These are phyloP conservation scores for Pythium sukuiense DNA, from an alignment of 352 stramenopile genomes.

Conservation along the genomic window DNA sequence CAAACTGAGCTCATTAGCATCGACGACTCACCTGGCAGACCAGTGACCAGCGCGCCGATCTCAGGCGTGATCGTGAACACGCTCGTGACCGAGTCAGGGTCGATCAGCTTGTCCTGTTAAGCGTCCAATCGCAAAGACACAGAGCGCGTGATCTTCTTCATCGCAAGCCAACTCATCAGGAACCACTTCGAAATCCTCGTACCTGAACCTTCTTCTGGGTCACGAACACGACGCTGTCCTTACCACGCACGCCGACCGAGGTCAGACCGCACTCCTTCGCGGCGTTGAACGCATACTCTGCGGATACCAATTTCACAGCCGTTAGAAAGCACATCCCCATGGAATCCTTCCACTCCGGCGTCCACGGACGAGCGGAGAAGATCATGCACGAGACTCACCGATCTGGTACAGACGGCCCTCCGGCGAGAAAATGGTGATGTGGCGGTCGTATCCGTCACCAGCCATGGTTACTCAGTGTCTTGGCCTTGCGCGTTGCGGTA, in stretches of 20 bases:
- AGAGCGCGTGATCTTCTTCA: background rate
- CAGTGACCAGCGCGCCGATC: slow-evolving; percentile 96
- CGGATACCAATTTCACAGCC: background rate
- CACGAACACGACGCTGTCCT: slow-evolving; percentile 93
- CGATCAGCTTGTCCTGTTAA: slow-evolving; percentile 91
- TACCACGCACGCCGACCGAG: slow-evolving; percentile 94
- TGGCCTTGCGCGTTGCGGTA: background rate
- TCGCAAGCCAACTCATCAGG: background rate
- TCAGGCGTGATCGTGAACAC: slow-evolving; percentile 96
- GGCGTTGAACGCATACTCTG: slow-evolving; percentile 99
- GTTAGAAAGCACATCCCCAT: background rate
- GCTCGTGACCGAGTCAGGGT: slow-evolving; percentile 95
- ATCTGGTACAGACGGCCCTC: slow-evolving; percentile 99
- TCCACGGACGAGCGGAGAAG: background rate
- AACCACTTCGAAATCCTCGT: background rate
- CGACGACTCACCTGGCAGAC: slow-evolving; percentile 65
- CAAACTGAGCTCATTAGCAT: background rate
- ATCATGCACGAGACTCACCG: slow-evolving; percentile 38
- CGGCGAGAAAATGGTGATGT: slow-evolving; percentile 99
- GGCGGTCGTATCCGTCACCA: slow-evolving; percentile 88
- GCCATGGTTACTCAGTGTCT: slow-evolving; percentile 51
- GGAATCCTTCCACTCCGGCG: background rate
- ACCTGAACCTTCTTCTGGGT: slow-evolving; percentile 99
- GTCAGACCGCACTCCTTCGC: slow-evolving; percentile 93
- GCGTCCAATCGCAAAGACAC: background rate